A percentile compares a stretch with the other conserved stretches of the same genome.
phyloP scores from a whole-genome alignment of 345 rosid species.

The Viola odorata region DNA sequence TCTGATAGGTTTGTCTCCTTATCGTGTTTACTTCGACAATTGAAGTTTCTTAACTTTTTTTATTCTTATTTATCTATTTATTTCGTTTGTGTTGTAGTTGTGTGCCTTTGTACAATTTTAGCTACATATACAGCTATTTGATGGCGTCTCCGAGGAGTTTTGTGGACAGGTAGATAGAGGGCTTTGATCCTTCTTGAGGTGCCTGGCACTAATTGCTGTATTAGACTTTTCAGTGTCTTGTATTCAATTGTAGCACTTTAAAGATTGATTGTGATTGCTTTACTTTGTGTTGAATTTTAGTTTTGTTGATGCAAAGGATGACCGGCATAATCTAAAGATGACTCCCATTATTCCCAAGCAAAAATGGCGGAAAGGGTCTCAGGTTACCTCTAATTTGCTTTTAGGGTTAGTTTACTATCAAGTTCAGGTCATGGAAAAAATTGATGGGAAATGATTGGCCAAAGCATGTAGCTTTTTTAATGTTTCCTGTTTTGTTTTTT shows the following conservation, averaged over 20 bases:
- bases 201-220: conserved; percentile 19
- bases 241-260: background rate
- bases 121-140: conserved; percentile 68
- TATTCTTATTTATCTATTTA: background rate
- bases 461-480: too few species aligned
- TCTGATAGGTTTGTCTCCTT: conserved; percentile 65
- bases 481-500: too few species aligned
- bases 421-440: too few species aligned
- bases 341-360: conserved; percentile 49
- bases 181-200: conserved; percentile 34
- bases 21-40: background rate
- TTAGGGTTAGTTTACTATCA: background rate
- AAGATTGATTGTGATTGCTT: conserved; percentile 1
- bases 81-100: conserved; percentile 55
- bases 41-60: background rate
- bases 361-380: conserved; percentile 92
- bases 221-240: conserved; percentile 9
- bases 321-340: conserved; percentile 69
- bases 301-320: conserved; percentile 65
- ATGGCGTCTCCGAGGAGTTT: conserved; percentile 82
- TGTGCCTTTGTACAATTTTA: conserved; percentile 79
- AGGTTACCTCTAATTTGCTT: conserved; percentile 40
- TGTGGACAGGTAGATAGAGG: conserved; percentile 78
- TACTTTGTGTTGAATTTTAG: conserved; percentile 27
- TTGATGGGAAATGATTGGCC: too few species aligned